These are phyloP conservation scores for Saccharum officinarum DNA, from an alignment of 176 grass and related monocot species.

Conservation along the genomic window DNA sequence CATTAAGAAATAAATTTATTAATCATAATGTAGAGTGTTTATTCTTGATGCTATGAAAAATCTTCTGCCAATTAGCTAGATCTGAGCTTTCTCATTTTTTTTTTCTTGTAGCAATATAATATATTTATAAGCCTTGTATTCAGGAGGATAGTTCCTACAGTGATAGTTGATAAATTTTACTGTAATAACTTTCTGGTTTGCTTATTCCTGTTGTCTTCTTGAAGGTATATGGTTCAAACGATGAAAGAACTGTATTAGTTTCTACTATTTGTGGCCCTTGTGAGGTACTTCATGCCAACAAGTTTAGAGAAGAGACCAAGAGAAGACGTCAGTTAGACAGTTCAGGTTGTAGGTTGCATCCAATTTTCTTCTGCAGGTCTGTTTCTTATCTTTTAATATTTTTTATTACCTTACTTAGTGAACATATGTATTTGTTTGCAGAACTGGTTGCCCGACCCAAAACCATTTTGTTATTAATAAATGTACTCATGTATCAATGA, in stretches of 20 bases:
- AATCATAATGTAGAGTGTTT: too few species aligned
- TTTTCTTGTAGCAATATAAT: conserved; percentile 10
- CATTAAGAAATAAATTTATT: conserved; percentile 6
- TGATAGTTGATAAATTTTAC: background rate
- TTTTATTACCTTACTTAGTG: background rate
- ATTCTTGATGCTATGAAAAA: background rate
- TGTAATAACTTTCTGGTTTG: background rate
- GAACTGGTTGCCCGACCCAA: background rate
- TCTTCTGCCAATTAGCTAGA: conserved; percentile 1
- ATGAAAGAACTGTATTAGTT: conserved; percentile 43
- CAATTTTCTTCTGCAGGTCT: conserved; percentile 61
- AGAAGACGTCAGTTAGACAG: conserved; percentile 43
- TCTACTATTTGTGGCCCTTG: conserved; percentile 52
- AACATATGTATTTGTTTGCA: conserved; percentile 12
- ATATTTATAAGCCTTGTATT: conserved; percentile 12
- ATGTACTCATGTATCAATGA: background rate
- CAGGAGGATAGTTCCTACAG: conserved; percentile 1
- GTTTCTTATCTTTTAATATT: conserved; percentile 30
- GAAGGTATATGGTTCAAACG: conserved; percentile 55
- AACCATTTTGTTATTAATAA: background rate
- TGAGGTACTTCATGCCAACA: conserved; percentile 35
- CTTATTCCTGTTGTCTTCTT: conserved; percentile 29
- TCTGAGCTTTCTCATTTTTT: background rate
- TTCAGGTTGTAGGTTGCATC: conserved; percentile 29
- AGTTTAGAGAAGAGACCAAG: conserved; percentile 33